Conservation (phyloP, 2,329 filamentous ascomycete genomes). For the Penicillium sp. region DNA sequence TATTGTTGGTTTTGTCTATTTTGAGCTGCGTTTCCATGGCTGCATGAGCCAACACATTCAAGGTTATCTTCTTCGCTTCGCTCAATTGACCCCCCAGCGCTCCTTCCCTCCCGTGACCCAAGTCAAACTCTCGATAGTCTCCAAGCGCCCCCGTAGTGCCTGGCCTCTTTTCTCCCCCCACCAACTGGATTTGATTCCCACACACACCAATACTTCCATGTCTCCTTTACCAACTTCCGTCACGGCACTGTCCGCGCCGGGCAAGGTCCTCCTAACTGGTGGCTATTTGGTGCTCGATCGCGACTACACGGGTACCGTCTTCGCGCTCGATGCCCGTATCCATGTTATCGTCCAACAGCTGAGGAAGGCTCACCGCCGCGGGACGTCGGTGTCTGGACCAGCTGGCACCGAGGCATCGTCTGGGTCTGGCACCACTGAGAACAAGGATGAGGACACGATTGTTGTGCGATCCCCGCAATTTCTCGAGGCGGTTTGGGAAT, state of each 20-base stretch:
- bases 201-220: conserved; percentile 7
- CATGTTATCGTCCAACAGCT: conserved; percentile 57
- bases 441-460: conserved; percentile 67
- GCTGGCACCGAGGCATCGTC: conserved; percentile 6
- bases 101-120: conserved; percentile 1
- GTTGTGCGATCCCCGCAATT: conserved; percentile 92
- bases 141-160: conserved; percentile 7
- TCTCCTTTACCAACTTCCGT: conserved; percentile 23
- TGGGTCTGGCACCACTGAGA: conserved; percentile 29
- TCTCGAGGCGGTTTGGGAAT: conserved; percentile 78
- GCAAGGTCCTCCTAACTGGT: conserved; percentile 91
- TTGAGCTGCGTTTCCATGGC: conserved; percentile 1
- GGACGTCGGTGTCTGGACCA: conserved; percentile 16
- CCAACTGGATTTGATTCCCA: conserved; percentile 4
- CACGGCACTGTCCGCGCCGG: conserved; percentile 77
- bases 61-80: background rate
- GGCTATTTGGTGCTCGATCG: conserved; percentile 94
- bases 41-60: background rate
- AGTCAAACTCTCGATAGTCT: conserved; percentile 2
- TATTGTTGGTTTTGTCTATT: background rate
- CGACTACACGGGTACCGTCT: conserved; percentile 70
- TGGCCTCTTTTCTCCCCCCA: conserved; percentile 13
- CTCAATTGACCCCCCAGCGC: no score
- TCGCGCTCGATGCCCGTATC: conserved; percentile 62
- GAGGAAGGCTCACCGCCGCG: conserved; percentile 35